These are phyloP conservation scores for Aspergillus ibericus DNA, from an alignment of 2,329 filamentous ascomycete genomes.

Conservation along the genomic window DNA sequence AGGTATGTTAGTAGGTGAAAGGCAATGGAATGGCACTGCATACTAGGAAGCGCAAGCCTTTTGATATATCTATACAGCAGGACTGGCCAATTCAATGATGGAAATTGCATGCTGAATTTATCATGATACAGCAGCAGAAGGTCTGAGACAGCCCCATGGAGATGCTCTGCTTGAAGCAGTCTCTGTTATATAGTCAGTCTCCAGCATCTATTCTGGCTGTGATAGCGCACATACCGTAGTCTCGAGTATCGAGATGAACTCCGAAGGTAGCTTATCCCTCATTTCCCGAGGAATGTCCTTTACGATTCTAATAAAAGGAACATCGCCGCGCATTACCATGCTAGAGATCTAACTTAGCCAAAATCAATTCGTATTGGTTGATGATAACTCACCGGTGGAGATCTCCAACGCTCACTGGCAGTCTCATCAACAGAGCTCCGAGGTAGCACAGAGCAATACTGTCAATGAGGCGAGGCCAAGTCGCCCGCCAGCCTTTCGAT, in stretches of 20 bases:
- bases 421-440: slow-evolving; percentile 69
- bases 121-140: slow-evolving; percentile 63
- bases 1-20: neutral
- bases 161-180: slow-evolving; percentile 51
- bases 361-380: neutral
- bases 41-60: slow-evolving; percentile 73
- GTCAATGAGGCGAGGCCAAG: slow-evolving; percentile 68
- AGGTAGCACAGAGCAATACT: slow-evolving; percentile 78
- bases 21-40: slow-evolving; percentile 23
- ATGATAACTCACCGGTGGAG: slow-evolving; percentile 50
- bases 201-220: neutral
- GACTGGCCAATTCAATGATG: slow-evolving; percentile 68
- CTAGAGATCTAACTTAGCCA: slow-evolving; percentile 16
- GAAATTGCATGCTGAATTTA: slow-evolving; percentile 70
- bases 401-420: slow-evolving; percentile 75
- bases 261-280: slow-evolving; percentile 45
- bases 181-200: slow-evolving; percentile 20
- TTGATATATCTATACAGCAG: slow-evolving; percentile 69
- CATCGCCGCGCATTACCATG: slow-evolving; percentile 63
- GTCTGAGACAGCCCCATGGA: slow-evolving; percentile 66
- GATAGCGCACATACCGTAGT: slow-evolving; percentile 30
- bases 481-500: slow-evolving; percentile 33
- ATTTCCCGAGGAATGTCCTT: slow-evolving; percentile 46
- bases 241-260: slow-evolving; percentile 43
- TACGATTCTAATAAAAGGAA: slow-evolving; percentile 69